Conservation (phyloP, 176 grass and related monocot species). For the Metroxylon sagu region DNA sequence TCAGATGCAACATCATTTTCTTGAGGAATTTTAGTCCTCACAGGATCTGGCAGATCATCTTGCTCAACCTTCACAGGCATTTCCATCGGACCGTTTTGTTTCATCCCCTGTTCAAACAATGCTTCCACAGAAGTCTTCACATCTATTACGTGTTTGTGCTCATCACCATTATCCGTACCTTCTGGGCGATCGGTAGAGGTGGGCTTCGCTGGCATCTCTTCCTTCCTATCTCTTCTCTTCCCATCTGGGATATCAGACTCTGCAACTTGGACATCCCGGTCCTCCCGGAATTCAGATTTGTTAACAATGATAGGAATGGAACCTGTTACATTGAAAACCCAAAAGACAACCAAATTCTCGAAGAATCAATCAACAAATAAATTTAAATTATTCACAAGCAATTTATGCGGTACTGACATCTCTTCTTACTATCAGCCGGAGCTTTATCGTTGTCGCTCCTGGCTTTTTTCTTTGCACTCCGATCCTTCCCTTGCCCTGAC, state of each 20-base stretch:
- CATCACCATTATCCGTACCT: conserved; percentile 4
- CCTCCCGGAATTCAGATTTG: conserved; percentile 12
- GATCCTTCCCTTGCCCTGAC: conserved; percentile 7
- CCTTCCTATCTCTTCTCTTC: conserved; percentile 24
- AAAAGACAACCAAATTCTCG: conserved; percentile 1
- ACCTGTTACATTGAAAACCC: conserved; percentile 25
- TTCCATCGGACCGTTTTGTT: conserved; percentile 19
- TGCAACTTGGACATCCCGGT: conserved; percentile 19
- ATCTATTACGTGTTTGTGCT: not conserved
- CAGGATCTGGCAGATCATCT: conserved; percentile 21
- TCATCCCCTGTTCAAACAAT: conserved; percentile 29
- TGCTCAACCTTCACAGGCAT: conserved; percentile 27
- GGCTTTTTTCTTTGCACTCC: conserved; percentile 6
- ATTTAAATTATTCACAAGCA: not conserved
- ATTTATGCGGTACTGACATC: conserved; percentile 28
- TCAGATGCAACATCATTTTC: conserved; percentile 19
- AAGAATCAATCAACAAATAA: conserved; percentile 1
- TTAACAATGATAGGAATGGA: conserved; percentile 12
- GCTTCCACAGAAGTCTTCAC: not conserved
- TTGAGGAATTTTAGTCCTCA: conserved; percentile 22
- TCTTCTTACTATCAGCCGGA: conserved; percentile 24
- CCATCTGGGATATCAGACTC: conserved; percentile 11
- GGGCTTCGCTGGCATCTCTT: conserved; percentile 13
- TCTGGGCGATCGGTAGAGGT: not conserved
- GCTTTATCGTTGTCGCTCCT: conserved; percentile 12